Conservation (phyloP, 1,284 basidiomycete species). For the Marasmius sp. region DNA sequence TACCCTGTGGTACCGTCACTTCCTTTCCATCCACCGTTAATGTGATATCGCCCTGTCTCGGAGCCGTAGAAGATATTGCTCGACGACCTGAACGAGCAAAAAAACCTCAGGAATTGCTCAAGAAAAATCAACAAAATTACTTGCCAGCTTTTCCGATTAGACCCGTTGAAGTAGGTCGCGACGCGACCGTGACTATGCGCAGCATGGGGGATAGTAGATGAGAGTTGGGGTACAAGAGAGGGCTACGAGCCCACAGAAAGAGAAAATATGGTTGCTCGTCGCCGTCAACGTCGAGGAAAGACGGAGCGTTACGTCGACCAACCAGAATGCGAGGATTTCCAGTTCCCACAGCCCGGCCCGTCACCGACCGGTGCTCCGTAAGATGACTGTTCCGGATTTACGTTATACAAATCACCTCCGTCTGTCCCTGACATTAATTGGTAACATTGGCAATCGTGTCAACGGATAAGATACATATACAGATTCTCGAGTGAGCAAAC, state of each 20-base stretch:
- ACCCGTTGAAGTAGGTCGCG: conserved; percentile 62
- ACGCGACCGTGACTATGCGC: conserved; percentile 56
- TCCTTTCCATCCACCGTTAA: conserved; percentile 92
- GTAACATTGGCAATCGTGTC: not conserved
- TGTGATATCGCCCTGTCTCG: conserved; percentile 78
- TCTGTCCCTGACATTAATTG: not conserved
- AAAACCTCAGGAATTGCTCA: conserved; percentile 2
- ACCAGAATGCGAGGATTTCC: conserved; percentile 39
- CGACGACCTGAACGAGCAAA: conserved; percentile 43
- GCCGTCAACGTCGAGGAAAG: conserved; percentile 17
- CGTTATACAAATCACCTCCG: not conserved
- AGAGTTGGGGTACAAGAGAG: conserved; percentile 17
- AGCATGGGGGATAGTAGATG: conserved; percentile 44
- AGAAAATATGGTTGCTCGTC: conserved; percentile 29
- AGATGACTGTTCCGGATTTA: not conserved
- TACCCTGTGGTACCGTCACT: conserved; percentile 90
- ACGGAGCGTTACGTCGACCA: conserved; percentile 33
- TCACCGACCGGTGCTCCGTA: not conserved
- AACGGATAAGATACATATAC: not conserved
- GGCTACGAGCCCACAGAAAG: conserved; percentile 22
- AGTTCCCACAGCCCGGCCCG: conserved; percentile 2
- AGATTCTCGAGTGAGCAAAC: too few relatives aligned
- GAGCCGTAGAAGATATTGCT: conserved; percentile 63
- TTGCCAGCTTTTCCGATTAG: conserved; percentile 61
- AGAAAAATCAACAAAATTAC: conserved; percentile 27